These are phyloP conservation scores for Pleoardoris graminearum DNA, from an alignment of 2,329 filamentous ascomycete genomes.

Conservation along the genomic window DNA sequence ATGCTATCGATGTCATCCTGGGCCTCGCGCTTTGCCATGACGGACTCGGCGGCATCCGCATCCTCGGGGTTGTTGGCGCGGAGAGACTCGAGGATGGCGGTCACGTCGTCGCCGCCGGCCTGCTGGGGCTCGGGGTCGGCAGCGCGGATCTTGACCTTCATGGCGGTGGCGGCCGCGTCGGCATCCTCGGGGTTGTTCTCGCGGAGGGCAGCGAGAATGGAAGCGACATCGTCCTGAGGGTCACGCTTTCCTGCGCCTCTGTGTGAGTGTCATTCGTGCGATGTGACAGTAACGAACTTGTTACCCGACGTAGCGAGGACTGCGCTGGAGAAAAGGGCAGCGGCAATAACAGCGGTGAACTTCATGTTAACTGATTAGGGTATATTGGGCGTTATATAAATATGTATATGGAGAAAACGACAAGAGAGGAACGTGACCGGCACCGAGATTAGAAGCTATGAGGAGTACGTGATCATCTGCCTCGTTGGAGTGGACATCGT, in stretches of 20 bases:
- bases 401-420: conserved; percentile 10
- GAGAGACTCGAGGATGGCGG: conserved; percentile 25
- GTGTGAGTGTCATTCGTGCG: background rate
- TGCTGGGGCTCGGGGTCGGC: conserved; percentile 20
- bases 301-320: conserved; percentile 31
- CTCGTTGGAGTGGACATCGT: conserved; percentile 1
- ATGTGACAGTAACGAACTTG: background rate
- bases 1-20: conserved; percentile 23
- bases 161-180: conserved; percentile 27
- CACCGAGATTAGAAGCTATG: conserved; percentile 29
- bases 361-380: conserved; percentile 30
- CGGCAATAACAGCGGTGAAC: conserved; percentile 31
- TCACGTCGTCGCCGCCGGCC: conserved; percentile 20
- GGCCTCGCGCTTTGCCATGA: conserved; percentile 8
- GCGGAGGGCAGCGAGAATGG: conserved; percentile 33
- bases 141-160: conserved; percentile 32
- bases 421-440: conserved; percentile 31
- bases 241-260: conserved; percentile 17
- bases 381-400: background rate
- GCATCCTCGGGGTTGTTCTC: conserved; percentile 35
- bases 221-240: conserved; percentile 27
- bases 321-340: conserved; percentile 30
- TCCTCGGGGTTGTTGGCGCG: conserved; percentile 27
- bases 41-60: conserved; percentile 11
- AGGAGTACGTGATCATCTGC: conserved; percentile 15